Evolutionary conservation across 306 rosid species (phyloP).

Genomic region (Luffa aegyptiaca): DNA sequence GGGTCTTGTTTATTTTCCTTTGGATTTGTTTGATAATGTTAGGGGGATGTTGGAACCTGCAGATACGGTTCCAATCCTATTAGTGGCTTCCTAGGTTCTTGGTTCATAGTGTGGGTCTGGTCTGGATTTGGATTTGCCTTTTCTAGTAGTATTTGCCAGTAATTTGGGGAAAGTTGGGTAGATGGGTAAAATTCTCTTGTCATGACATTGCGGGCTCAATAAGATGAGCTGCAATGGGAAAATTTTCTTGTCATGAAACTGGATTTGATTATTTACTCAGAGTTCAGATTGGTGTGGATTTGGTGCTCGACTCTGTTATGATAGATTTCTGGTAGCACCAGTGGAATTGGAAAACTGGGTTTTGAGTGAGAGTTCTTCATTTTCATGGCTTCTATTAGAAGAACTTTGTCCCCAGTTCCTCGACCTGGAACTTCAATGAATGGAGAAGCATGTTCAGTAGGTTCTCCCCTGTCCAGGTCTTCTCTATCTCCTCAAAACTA

Average conservation of each 20-base stretch:
- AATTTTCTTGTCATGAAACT: background rate
- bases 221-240: background rate
- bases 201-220: background rate
- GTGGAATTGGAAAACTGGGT: background rate
- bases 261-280: background rate
- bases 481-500: conserved; percentile 46
- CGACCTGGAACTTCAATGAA: conserved; percentile 39
- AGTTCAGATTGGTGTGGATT: background rate
- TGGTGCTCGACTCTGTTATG: background rate
- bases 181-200: background rate
- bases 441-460: conserved; percentile 51
- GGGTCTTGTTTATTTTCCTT: background rate
- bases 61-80: background rate
- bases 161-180: background rate
- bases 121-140: background rate
- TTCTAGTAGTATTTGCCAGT: background rate
- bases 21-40: background rate
- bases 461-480: conserved; percentile 71
- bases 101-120: background rate
- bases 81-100: background rate
- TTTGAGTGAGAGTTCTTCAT: conserved; percentile 8
- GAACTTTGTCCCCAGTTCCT: conserved; percentile 72
- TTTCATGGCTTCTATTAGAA: conserved; percentile 73
- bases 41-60: background rate
- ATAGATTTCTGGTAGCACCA: background rate